Percentiles rank a stretch among this genome's conserved stretches.
Conservation (phyloP, 2,329 filamentous ascomycete species). For the Fusarium pseudograminearum region DNA sequence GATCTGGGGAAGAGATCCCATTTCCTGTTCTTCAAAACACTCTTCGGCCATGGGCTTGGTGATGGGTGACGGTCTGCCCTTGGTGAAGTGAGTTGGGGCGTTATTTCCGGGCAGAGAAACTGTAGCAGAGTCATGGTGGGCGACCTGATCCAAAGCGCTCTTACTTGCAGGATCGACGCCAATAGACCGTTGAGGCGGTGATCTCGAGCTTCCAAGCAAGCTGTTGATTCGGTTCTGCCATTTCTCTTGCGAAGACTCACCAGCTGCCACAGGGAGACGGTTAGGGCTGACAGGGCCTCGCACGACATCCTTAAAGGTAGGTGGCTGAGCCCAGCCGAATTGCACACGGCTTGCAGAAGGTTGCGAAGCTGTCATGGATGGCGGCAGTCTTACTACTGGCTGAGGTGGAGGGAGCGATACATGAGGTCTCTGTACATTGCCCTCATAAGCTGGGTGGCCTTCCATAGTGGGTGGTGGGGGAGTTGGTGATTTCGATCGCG, state of each 20-base stretch:
- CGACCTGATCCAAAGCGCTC: constrained; percentile 70
- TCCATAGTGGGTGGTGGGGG: constrained; percentile 78
- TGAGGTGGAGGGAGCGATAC: constrained; percentile 77
- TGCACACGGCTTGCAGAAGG: constrained; percentile 43
- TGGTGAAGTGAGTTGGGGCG: constrained; percentile 46
- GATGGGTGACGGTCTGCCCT: constrained; percentile 59
- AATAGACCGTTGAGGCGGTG: constrained; percentile 67
- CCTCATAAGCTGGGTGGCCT: constrained; percentile 78
- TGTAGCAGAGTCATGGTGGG: constrained; percentile 67
- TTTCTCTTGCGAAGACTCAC: constrained; percentile 57
- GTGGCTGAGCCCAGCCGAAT: constrained; percentile 54
- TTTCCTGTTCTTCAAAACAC: constrained; percentile 84
- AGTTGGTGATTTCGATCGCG: constrained; percentile 69
- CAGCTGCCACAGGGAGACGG: constrained; percentile 41
- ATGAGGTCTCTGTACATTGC: constrained; percentile 72
- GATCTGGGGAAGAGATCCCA: constrained; percentile 79
- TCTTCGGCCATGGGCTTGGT: constrained; percentile 81
- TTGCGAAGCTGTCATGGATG: constrained; percentile 54
- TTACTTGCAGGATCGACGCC: constrained; percentile 76
- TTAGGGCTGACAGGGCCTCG: constrained; percentile 42
- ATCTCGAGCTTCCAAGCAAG: constrained; percentile 77
- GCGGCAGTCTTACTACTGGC: constrained; percentile 85
- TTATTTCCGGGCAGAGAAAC: constrained; percentile 71
- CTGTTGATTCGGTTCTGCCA: constrained; percentile 91
- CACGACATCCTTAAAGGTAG: constrained; percentile 49